Evolutionary conservation across 495 filamentous ascomycete species (phyloP), one percentile per base, ranked within the genome.

Genomic region (Melanomma pulvis-pyrius): DNA sequence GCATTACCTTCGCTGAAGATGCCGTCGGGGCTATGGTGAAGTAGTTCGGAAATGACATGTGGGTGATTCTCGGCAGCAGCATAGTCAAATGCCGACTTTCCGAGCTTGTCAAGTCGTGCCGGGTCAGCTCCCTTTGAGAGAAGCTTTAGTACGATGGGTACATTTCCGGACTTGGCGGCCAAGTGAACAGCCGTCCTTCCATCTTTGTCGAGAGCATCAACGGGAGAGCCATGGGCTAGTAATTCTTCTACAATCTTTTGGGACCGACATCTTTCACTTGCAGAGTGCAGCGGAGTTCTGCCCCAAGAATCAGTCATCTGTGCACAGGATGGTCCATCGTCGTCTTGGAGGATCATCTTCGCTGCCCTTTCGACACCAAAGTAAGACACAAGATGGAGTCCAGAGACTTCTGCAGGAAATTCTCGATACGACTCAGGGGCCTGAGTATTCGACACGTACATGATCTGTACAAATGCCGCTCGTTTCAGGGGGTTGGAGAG

Each of bases 61-160:
- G 50, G 50, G 25, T 53, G 50, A 26, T 29, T 53, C 15, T 53
- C 50, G 13, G 50, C 50, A 15, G 50, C 50, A 53, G 50, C 50
- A 29, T 53, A 53, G 50, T 53, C 50, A 29, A 53, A 53, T 19
- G 50, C 50, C 25, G 50, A 53, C 24, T 29, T 53, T 19, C 24
- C 50, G 7, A 17, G 4, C 5, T 53, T 5, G 21, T 53, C 50
- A 6, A 24, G 50, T 25, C 21, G 50, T n/a, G 50, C 50, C 24
- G 50, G 50, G 25, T 53, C 25, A 17, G 50, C 50, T 24, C 25
- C 25, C 19, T 3, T 26, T 24, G 19, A 25, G 2, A 53, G 50
- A 53, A 53, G 50, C 50, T 53, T 29, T 7, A 53, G 4, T 19
- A 53, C 50, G 17, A 53, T 53, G 25, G 19, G 21, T 15, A 26